Percentiles rank a stretch among this genome's conserved stretches.
phyloP scores from a whole-genome alignment of 805 yeast species.

The Candida hispaniensis region DNA sequence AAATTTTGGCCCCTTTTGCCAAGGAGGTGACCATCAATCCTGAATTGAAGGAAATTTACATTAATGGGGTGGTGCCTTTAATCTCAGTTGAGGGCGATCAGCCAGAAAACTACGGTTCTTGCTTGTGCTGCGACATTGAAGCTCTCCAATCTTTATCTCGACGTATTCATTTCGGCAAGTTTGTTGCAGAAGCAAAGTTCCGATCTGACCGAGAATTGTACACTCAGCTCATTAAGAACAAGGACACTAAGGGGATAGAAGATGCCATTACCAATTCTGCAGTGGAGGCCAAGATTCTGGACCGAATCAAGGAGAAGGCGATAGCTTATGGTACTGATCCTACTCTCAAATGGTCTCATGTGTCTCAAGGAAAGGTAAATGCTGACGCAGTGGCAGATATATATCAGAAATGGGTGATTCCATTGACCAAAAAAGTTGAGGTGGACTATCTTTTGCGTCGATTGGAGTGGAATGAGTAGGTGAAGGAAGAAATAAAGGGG shows the following conservation, averaged over 20 bases:
- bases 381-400: constrained; percentile 75
- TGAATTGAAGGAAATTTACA: constrained; percentile 57
- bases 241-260: constrained; percentile 63
- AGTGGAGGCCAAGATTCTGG: constrained; percentile 76
- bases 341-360: constrained; percentile 54
- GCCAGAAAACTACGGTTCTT: constrained; percentile 77
- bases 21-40: constrained; percentile 66
- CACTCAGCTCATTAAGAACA: constrained; percentile 50
- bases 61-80: constrained; percentile 61
- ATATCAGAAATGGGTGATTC: constrained; percentile 82
- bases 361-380: constrained; percentile 58
- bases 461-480: constrained; percentile 46
- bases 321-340: constrained; percentile 85
- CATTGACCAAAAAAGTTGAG: constrained; percentile 90
- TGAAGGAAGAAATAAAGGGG: too few species aligned
- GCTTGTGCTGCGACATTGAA: constrained; percentile 75
- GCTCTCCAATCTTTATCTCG: constrained; percentile 80
- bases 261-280: constrained; percentile 74
- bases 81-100: constrained; percentile 63
- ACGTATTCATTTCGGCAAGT: constrained; percentile 92
- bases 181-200: constrained; percentile 94
- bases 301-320: constrained; percentile 70
- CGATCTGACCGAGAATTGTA: constrained; percentile 53
- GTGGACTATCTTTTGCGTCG: constrained; percentile 81
- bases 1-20: constrained; percentile 61